Conservation (phyloP, 352 stramenopile species). For the Globisporangium rhizosaccharum region DNA sequence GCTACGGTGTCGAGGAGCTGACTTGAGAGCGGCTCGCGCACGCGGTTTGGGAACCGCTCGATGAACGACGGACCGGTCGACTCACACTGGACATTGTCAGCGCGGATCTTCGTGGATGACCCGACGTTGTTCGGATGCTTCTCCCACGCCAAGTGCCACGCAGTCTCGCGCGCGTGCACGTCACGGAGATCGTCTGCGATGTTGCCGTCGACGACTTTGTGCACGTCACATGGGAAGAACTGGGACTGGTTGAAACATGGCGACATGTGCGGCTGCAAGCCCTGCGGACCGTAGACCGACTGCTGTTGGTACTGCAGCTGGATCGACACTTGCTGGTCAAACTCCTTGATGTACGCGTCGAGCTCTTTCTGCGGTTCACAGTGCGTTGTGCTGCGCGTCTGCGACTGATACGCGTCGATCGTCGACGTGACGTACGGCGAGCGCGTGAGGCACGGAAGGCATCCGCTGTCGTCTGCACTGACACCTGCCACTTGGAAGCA, state of each 20-base stretch:
- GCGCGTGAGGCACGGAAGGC: conserved; percentile 49
- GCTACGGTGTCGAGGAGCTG: conserved; percentile 20
- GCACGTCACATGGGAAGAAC: conserved; percentile 75
- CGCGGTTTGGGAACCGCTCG: conserved; percentile 57
- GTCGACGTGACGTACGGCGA: conserved; percentile 47
- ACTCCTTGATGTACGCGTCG: conserved; percentile 76
- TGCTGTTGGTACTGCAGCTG: conserved; percentile 76
- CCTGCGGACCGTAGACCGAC: conserved; percentile 44
- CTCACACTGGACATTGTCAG: conserved; percentile 32
- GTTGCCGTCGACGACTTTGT: conserved; percentile 63
- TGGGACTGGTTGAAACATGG: conserved; percentile 80
- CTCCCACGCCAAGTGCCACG: conserved; percentile 60
- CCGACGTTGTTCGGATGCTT: conserved; percentile 45
- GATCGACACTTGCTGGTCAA: conserved; percentile 77
- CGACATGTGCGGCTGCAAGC: conserved; percentile 70
- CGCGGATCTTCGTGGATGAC: conserved; percentile 65
- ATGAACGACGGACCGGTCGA: conserved; percentile 50
- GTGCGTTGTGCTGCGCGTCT: conserved; percentile 22
- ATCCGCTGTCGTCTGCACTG: conserved; percentile 29
- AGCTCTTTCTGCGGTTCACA: conserved; percentile 64
- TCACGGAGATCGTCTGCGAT: conserved; percentile 44
- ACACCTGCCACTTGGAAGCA: conserved; percentile 49
- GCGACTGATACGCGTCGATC: conserved; percentile 39
- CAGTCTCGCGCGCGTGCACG: conserved; percentile 22
- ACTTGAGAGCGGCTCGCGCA: conserved; percentile 22